Percentiles rank a stretch among this genome's conserved stretches.
Evolutionary conservation across 768 basidiomycete genomes (phyloP).

Genomic region (Epithele typhae): DNA sequence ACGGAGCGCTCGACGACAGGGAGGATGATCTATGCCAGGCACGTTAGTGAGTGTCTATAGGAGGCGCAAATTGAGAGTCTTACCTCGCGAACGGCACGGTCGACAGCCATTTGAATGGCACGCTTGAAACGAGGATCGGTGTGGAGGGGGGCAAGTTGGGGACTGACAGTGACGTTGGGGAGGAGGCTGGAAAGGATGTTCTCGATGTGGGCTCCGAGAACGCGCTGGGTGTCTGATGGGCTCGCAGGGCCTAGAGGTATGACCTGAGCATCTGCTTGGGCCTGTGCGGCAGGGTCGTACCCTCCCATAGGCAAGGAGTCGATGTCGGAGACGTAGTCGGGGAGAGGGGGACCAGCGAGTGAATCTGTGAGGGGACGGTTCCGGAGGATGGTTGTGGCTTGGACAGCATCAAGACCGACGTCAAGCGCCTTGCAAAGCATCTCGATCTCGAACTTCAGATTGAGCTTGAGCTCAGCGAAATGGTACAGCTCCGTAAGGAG

Average conservation of each 20-base stretch:
- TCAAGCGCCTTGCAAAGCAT: constrained; percentile 90
- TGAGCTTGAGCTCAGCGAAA: constrained; percentile 92
- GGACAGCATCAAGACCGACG: constrained; percentile 79
- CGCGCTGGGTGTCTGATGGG: constrained; percentile 61
- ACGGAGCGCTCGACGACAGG: constrained; percentile 98
- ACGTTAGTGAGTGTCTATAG: neutral
- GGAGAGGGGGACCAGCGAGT: constrained; percentile 56
- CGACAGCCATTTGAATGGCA: constrained; percentile 85
- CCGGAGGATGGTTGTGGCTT: constrained; percentile 79
- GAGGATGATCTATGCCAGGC: constrained; percentile 68
- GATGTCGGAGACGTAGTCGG: constrained; percentile 78
- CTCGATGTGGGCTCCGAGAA: constrained; percentile 76
- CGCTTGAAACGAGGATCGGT: constrained; percentile 84
- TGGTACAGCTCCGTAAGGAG: constrained; percentile 95
- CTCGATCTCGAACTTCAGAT: constrained; percentile 98
- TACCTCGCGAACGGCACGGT: constrained; percentile 93
- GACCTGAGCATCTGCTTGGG: constrained; percentile 55
- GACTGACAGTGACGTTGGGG: constrained; percentile 70
- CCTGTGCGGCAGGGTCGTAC: constrained; percentile 50
- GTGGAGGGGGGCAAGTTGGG: constrained; percentile 70
- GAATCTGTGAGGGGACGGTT: constrained; percentile 65
- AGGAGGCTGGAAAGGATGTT: constrained; percentile 68
- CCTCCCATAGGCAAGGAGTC: constrained; percentile 74
- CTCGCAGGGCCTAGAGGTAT: constrained; percentile 56
- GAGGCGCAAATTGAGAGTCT: constrained; percentile 12